Base-by-base conservation (phyloP, 2,329 filamentous ascomycete genomes). In the Rachicladosporium sp. region DNA sequence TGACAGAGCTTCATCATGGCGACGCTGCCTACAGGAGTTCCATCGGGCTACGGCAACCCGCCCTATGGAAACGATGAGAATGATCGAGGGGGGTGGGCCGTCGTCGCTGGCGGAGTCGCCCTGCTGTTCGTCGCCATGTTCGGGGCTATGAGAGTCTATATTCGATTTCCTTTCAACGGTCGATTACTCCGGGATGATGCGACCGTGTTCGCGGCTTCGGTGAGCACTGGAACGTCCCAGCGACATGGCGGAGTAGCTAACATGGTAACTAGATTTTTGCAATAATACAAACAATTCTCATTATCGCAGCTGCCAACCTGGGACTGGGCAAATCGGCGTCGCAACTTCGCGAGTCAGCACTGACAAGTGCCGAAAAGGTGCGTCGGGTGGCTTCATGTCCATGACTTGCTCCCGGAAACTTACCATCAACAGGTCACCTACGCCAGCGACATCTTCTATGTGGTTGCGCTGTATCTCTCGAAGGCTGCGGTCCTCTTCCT, bases 371-470 rank as follows among this genome's bases (percentile, higher is more conserved):
- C 23, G 23, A 27, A 8, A 27, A 27, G 23, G 23, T 27, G 7
- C 23, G 23, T 27, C 23, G 23, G 23, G 23, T 27, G 23, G 23
- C 23, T 27, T 27, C 23, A 8, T 27, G 23, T 8, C 5, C 23
- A 27, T 27, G 23, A 27, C 6, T 27, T 27, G 23, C 23, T 27
- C 6, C 23, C 23, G 23, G 23, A 23, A 19, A 6, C 13, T 33
- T 6, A 21, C 13, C 12, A n/a, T 10, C 3, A 11, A 10, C 35
- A 41, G 39, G 4, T 37, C 15, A 21, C 37, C n/a, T 41, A 41
- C 11, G 39, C 39, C 4, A 41, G 39, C 35, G 39, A 41, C n/a
- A 9, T 41, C 3, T 33, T 41, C 23, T 41, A 37, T 19, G 12
- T 41, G 8, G 3, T 23, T 10, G 30, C 39, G 2, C 35, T 33